Percentiles rank a stretch among this genome's conserved stretches.
phyloP scores from a whole-genome alignment of 306 rosid species.

The Leucaena leucocephala region DNA sequence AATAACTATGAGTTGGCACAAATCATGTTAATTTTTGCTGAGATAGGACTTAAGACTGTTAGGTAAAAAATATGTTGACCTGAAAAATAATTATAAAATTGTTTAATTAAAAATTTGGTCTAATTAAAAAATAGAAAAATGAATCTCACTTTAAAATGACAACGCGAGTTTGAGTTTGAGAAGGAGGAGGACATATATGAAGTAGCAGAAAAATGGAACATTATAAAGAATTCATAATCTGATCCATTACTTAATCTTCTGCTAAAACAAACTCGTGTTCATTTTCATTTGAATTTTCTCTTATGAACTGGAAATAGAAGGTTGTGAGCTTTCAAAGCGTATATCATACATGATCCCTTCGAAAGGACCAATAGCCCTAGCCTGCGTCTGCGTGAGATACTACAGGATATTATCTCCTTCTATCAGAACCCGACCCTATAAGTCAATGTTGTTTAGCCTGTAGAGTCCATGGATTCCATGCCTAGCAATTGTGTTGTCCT shows the following conservation, averaged over 20 bases:
- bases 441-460: slow-evolving; percentile 60
- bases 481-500: slow-evolving; percentile 80
- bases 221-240: not conserved
- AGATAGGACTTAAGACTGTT: no score
- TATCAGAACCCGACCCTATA: slow-evolving; percentile 45
- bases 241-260: not conserved
- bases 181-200: not conserved
- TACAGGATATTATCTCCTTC: slow-evolving; percentile 60
- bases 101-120: no score
- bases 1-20: no score
- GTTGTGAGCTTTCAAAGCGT: slow-evolving; percentile 66
- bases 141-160: no score
- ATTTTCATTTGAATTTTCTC: not conserved
- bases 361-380: slow-evolving; percentile 57
- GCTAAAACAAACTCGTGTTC: not conserved
- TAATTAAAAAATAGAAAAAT: no score
- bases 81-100: not conserved
- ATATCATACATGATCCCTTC: slow-evolving; percentile 87
- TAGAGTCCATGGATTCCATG: slow-evolving; percentile 95
- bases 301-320: not conserved
- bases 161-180: no score
- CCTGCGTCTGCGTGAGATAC: slow-evolving; percentile 69
- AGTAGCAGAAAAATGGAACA: not conserved
- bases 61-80: not conserved
- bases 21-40: not conserved